A percentile compares a stretch with the other conserved stretches of the same genome.
These are phyloP conservation scores for Atalantia buxifolia DNA, from an alignment of 345 rosid species.

Conservation along the genomic window DNA sequence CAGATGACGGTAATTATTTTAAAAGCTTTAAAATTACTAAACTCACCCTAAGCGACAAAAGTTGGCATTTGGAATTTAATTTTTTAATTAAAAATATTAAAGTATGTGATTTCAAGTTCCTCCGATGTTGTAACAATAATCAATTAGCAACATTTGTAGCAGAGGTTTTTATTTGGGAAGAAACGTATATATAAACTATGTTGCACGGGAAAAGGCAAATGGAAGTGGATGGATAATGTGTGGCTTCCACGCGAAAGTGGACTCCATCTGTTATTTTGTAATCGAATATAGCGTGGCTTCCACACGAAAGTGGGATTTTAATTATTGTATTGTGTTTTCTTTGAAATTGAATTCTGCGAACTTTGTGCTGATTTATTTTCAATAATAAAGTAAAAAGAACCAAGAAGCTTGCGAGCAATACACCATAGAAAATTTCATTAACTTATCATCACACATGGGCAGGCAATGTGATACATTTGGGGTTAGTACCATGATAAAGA, in stretches of 20 bases:
- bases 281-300: neutral
- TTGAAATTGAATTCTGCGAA: neutral
- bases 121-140: neutral
- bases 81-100: too few relatives aligned
- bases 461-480: neutral
- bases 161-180: neutral
- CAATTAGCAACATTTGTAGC: neutral
- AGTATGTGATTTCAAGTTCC: neutral
- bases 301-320: neutral
- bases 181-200: neutral
- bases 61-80: too few relatives aligned
- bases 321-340: neutral
- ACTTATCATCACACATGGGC: neutral
- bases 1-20: too few relatives aligned
- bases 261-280: neutral
- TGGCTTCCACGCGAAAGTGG: neutral
- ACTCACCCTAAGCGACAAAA: too few relatives aligned
- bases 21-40: too few relatives aligned
- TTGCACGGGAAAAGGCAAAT: neutral
- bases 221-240: neutral
- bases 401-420: neutral
- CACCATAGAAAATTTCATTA: neutral
- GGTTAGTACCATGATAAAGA: neutral
- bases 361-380: too few relatives aligned
- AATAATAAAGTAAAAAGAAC: neutral